These are phyloP conservation scores for Rhododendron mucronatum DNA, from an alignment of 148 eudicot genomes.

Conservation along the genomic window DNA sequence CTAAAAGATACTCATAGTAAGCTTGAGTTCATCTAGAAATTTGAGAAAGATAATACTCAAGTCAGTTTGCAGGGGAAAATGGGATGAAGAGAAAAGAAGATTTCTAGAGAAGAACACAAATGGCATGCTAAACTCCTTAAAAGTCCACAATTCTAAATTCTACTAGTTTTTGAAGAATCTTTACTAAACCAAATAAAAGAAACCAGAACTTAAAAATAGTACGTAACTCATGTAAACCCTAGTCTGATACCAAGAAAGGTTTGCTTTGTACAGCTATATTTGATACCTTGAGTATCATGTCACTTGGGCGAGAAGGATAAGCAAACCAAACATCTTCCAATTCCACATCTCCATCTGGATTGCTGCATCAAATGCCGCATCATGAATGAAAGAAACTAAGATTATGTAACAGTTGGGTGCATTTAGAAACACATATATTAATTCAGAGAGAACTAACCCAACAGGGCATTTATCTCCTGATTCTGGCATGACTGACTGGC, in stretches of 20 bases:
- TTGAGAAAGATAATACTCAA: background rate
- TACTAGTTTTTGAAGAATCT: background rate
- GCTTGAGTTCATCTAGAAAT: background rate
- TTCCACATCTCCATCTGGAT: slow-evolving; percentile 52
- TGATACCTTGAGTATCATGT: slow-evolving; percentile 48
- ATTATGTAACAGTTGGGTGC: background rate
- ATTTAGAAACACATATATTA: too few relatives aligned
- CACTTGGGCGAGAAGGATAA: slow-evolving; percentile 59
- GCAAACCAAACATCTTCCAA: slow-evolving; percentile 71
- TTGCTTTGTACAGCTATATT: background rate
- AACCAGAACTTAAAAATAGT: background rate
- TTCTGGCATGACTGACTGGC: slow-evolving; percentile 62
- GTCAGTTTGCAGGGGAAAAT: background rate
- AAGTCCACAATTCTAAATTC: background rate
- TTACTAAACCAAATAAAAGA: background rate
- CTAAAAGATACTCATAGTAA: background rate
- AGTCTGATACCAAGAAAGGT: background rate
- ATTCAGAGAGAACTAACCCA: slow-evolving; percentile 33
- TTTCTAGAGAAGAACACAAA: too few relatives aligned
- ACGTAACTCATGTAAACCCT: background rate
- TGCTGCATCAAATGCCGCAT: slow-evolving; percentile 9
- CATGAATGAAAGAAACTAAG: background rate
- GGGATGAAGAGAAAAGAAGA: background rate
- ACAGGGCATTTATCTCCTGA: slow-evolving; percentile 72
- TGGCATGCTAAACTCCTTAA: background rate